Base-by-base conservation (phyloP, 1,284 basidiomycete species). In the Stygiomarasmius scandens region DNA sequence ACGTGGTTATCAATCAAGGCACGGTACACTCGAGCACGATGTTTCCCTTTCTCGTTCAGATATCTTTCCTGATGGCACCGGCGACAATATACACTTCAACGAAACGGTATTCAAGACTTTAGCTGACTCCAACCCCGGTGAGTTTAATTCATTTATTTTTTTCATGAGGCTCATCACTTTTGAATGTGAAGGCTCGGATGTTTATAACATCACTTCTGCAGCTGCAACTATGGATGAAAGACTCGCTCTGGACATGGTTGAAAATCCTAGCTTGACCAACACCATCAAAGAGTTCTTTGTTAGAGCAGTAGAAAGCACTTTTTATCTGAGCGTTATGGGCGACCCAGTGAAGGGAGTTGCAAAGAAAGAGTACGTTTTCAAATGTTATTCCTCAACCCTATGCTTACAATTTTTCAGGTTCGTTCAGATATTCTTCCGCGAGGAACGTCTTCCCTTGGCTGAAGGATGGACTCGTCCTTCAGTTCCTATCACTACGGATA, bases 1-100 rank as follows among this genome's bases (percentile, higher is more conserved):
- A 34, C 32, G 8, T 34, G 8, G 14, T n/a, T 32, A 41, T 19
- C n/a, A 9, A 4, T 41, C 8, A 41, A 41, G 64, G 0, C 66
- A 67, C 54, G 61, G 58, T 8, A 58, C 56, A 36, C 54, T 65
- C 14, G 64, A 67, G 50, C 64, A 66, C 54, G 64, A 67, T 48
- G 66, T 59, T 19, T 66, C 64, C 24, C 32, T 64, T 43, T 64
- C 66, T 27, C 61, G 65, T 36, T 45, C 38, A 6, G 65, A 66
- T 49, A 49, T 43, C 45, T 52, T 52, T 32, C 49, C 54, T 32
- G 38, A 41, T 16, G 38, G 38, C n/a, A 9, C 38, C 16, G 63
- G 64, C 1, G 61, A 65, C 48, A 65, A 64, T 44, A 46, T 62
- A 27, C 55, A 59, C 24, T 66, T 66, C 63, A 63, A 65, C 52